Evolutionary conservation across 768 basidiomycete genomes (phyloP), one percentile per base, ranked within the genome.

Genomic region (Leccinum rimulosum): DNA sequence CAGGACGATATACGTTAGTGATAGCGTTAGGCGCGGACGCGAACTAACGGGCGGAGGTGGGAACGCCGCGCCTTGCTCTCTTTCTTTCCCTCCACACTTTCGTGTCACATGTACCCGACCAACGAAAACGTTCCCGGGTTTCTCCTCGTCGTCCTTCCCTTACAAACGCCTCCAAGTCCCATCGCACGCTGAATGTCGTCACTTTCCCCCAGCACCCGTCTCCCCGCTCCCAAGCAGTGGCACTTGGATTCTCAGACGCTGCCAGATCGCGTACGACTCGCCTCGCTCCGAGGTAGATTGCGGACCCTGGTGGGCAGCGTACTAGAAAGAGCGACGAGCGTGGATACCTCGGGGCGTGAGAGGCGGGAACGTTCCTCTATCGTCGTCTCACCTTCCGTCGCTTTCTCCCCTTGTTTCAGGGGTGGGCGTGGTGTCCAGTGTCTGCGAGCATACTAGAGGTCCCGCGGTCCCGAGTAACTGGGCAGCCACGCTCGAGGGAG

Each of bases 311-410:
- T 63, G 61, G 0, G 40, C 40, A 2, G 40, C 43, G n/a, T 45
- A 43, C 40, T 43, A 51, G 61, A 47, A 40, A 38, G 22, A 28
- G 31, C 14, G 31, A 35, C 19, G 36, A 28, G 49, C 27, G 36
- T 66, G 54, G 17, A 53, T 5, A 48, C 69, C 64, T 60, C 60
- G 66, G 60, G 12, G 48, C 57, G 50, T 50, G 58, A 55, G 54
- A 17, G 17, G 17, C 9, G 7, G 40, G 0, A 45, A 45, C 19
- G 1, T 1, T 45, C 9, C 19, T 58, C 36, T 25, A 10, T 7
- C 31, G 27, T 27, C 10, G 31, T 51, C 31, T 50, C 11, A 0
- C 12, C 33, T 35, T 10, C n/a, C 8, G 11, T 51, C 22, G 3
- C 22, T n/a, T 15, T 10, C 50, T 33, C 22, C 25, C 54, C 25